phyloP scores from a whole-genome alignment of 2,329 filamentous ascomycete species.

The Niveomyces coronatus region DNA sequence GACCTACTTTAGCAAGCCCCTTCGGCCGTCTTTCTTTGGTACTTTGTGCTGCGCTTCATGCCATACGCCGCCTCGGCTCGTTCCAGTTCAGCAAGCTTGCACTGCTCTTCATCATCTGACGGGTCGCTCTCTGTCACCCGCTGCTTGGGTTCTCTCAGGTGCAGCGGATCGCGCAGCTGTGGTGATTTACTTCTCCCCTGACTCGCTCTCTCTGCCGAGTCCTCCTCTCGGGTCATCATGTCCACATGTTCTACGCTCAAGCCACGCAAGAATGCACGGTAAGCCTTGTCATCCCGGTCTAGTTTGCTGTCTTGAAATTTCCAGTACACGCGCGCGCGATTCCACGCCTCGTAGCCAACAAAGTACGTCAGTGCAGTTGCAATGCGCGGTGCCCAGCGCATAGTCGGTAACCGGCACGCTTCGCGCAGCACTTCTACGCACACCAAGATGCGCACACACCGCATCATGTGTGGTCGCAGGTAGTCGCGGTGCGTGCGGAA shows the following conservation, averaged over 20 bases:
- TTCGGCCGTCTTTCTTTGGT: not conserved
- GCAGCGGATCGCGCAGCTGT: conserved; percentile 2
- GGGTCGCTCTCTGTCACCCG: not conserved
- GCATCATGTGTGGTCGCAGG: not conserved
- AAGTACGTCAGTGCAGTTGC: conserved; percentile 4
- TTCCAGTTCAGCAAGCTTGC: conserved; percentile 5
- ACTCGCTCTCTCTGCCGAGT: too few species aligned
- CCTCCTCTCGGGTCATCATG: too few species aligned
- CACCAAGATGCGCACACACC: conserved; percentile 1
- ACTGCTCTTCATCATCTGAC: not conserved
- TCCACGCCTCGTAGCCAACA: conserved; percentile 11
- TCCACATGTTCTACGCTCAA: too few species aligned
- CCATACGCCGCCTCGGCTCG: conserved; percentile 6
- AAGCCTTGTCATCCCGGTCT: too few species aligned
- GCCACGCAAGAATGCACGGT: too few species aligned
- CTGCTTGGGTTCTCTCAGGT: not conserved
- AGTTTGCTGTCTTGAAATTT: not conserved
- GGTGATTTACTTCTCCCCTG: too few species aligned
- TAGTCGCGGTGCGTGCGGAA: not conserved
- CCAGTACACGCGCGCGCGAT: conserved; percentile 1
- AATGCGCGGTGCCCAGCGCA: conserved; percentile 5
- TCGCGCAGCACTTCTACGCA: not conserved
- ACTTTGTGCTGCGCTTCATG: conserved; percentile 4
- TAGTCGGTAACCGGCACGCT: not conserved
- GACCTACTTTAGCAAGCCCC: not conserved